Percentiles rank a stretch among this genome's conserved stretches.
Evolutionary conservation across 2,329 filamentous ascomycete genomes (phyloP).

Genomic region (Penicillium sp.): DNA sequence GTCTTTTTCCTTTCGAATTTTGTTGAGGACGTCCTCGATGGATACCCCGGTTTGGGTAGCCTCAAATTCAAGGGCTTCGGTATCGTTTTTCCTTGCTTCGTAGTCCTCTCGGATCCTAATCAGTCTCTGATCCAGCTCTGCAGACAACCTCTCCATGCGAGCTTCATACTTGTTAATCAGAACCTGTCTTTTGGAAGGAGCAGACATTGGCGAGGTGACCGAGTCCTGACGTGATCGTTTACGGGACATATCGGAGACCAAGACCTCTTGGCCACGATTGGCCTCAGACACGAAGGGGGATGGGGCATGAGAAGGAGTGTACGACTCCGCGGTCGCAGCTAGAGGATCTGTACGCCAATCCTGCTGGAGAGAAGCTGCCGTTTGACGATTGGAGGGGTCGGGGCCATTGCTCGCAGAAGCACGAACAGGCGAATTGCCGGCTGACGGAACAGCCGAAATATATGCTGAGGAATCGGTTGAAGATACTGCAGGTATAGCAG

Average conservation of each 20-base stretch:
- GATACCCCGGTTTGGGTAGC: background rate
- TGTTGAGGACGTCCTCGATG: background rate
- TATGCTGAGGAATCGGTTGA: background rate
- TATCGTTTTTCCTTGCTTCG: conserved; percentile 9
- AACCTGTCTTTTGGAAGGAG: conserved; percentile 19
- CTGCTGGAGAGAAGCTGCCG: background rate
- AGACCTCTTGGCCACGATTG: background rate
- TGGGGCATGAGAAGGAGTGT: background rate
- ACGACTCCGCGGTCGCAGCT: background rate
- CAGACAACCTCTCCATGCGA: conserved; percentile 6
- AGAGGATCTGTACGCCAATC: background rate
- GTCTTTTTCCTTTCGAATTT: conserved; percentile 8
- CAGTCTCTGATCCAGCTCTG: conserved; percentile 6
- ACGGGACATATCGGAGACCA: conserved; percentile 10
- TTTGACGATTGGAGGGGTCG: background rate
- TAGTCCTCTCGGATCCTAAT: conserved; percentile 2
- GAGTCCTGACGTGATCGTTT: conserved; percentile 25
- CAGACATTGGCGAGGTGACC: conserved; percentile 4
- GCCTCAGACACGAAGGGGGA: background rate
- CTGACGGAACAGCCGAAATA: background rate
- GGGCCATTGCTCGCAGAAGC: background rate
- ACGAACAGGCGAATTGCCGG: background rate
- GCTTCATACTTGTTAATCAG: conserved; percentile 4
- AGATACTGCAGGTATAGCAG: no score
- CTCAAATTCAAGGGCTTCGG: conserved; percentile 3